A percentile compares a stretch with the other conserved stretches of the same genome.
These are phyloP conservation scores for Fraxinus sp. DNA, from an alignment of 305 asterid genomes.

Conservation along the genomic window DNA sequence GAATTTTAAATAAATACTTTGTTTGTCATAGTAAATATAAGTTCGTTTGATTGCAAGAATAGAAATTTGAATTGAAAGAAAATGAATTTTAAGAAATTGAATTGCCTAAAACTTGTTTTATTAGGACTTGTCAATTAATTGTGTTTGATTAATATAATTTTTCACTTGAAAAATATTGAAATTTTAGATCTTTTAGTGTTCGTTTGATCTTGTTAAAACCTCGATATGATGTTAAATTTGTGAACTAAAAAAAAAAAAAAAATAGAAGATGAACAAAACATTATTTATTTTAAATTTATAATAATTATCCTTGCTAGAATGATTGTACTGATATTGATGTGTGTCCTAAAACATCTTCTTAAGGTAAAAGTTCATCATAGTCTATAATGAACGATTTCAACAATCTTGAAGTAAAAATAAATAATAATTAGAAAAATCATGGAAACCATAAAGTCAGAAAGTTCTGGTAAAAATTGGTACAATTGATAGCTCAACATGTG, in stretches of 20 bases:
- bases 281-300: neutral
- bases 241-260: neutral
- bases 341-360: neutral
- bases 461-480: neutral
- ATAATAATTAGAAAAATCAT: neutral
- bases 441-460: neutral
- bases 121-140: no score
- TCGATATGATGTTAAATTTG: no score
- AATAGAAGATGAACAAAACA: no score
- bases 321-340: neutral
- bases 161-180: no score
- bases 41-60: no score
- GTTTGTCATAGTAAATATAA: neutral
- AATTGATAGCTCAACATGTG: neutral
- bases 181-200: no score
- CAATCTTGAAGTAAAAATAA: neutral
- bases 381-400: neutral
- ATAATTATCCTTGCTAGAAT: neutral
- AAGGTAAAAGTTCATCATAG: neutral
- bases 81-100: no score
- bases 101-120: no score
- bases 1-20: neutral
- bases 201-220: no score
- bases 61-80: no score
- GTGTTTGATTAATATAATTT: no score